Conservation (phyloP, 306 rosid genomes). For the Rosa multiflora region DNA sequence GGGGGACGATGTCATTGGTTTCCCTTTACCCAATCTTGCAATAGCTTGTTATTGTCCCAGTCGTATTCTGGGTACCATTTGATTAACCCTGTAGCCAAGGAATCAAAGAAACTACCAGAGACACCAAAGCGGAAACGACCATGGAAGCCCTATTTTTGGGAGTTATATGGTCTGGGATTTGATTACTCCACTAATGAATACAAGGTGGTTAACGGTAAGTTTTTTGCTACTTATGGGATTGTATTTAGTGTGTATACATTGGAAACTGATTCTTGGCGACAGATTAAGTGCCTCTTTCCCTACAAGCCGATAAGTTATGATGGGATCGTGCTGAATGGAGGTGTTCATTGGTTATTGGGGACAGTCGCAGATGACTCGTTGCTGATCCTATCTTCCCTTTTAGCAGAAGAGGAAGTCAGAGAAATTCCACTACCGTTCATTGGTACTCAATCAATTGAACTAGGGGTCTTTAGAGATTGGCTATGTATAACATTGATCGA, state of each 20-base stretch:
- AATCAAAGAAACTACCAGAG: background rate
- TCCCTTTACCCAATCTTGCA: background rate
- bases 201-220: background rate
- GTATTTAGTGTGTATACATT: background rate
- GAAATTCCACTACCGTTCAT: too few species aligned
- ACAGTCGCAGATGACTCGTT: too few species aligned
- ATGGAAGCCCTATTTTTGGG: background rate
- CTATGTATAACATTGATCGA: background rate
- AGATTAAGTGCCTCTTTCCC: background rate
- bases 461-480: background rate
- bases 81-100: background rate
- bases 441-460: too few species aligned
- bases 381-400: background rate
- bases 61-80: background rate
- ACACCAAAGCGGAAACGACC: background rate
- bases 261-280: constrained; percentile 1
- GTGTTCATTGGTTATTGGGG: background rate
- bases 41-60: background rate
- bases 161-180: background rate
- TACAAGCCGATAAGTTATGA: background rate
- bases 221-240: too few species aligned
- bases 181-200: background rate
- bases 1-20: background rate
- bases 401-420: background rate
- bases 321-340: background rate